These are phyloP conservation scores for Aspergillus tubingensis DNA, from an alignment of 2,329 filamentous ascomycete genomes.

Conservation along the genomic window DNA sequence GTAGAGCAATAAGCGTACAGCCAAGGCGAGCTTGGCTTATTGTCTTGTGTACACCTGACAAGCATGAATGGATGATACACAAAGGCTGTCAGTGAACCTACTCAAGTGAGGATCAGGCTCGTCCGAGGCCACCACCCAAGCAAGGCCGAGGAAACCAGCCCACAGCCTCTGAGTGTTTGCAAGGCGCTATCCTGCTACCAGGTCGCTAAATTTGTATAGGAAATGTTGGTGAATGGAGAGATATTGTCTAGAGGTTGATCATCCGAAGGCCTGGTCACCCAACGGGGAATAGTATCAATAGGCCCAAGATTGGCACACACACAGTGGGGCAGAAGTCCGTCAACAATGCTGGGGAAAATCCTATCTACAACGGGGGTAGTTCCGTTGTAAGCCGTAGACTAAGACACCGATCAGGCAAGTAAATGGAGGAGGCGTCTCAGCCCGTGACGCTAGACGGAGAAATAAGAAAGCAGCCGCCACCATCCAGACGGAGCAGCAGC, in stretches of 20 bases:
- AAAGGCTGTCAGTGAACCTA: neutral
- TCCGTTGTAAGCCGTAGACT: too few species aligned
- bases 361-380: neutral
- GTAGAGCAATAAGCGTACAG: neutral
- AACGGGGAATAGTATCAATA: constrained; percentile 11
- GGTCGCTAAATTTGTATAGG: neutral
- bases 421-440: neutral
- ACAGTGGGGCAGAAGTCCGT: constrained; percentile 2
- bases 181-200: neutral
- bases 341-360: neutral
- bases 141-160: neutral
- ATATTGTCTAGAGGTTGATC: neutral
- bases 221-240: neutral
- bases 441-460: neutral
- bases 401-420: too few species aligned
- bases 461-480: neutral
- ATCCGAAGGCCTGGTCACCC: neutral
- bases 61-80: neutral
- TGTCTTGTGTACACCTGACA: neutral
- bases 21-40: neutral
- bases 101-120: neutral
- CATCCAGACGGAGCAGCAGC: neutral
- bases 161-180: neutral
- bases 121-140: neutral
- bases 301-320: neutral